Base-by-base conservation (phyloP, 306 rosid genomes). In the Malus sylvestris region DNA sequence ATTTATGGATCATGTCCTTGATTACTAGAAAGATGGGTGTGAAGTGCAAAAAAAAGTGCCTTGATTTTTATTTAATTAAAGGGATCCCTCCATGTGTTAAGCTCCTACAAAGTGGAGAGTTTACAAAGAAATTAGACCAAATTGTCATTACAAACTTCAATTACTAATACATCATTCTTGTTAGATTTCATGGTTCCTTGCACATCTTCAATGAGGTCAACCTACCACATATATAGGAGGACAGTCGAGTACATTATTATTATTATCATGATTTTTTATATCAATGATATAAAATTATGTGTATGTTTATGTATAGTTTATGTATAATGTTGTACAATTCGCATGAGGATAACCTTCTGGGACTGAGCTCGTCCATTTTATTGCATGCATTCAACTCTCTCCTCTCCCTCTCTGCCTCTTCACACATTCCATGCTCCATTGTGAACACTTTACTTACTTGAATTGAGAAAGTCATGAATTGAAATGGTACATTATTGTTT, bases 1-100 rank as follows among this genome's bases (percentile, higher is more conserved):
- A 74, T 35, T n/a, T 58, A 30, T 77, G 71, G 74, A 68, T 73
- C 81, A 40, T 51, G 62, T 33, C 72, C 62, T 67, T 82, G 68
- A 67, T 44, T 25, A 62, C 38, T 33, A 70, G 6, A 16, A 67
- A 74, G 45, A 71, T 58, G 75, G 55, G n/a, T n/a, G 20, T 44
- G 4, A 27, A 40, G 42, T 45, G 57, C 19, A 40, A 35, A 73
- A 35, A 45, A 65, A 72, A 5, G 52, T 15, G 38, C 55, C 55
- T 49, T 49, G 55, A 0, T 15, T 49, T 49, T 14, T 49, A 49
- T 55, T 63, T 3, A 23, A 65, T 51, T 22, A 33, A 15, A 16
- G 8, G 49, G 74, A 27, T 35, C 75, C 75, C 51, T 65, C 71
- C 78, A 72, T 58, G 75, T 71, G 75, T 49, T 15, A 0, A 0